Base-by-base conservation (phyloP, 495 filamentous ascomycete genomes). In the Trichoderma virens region DNA sequence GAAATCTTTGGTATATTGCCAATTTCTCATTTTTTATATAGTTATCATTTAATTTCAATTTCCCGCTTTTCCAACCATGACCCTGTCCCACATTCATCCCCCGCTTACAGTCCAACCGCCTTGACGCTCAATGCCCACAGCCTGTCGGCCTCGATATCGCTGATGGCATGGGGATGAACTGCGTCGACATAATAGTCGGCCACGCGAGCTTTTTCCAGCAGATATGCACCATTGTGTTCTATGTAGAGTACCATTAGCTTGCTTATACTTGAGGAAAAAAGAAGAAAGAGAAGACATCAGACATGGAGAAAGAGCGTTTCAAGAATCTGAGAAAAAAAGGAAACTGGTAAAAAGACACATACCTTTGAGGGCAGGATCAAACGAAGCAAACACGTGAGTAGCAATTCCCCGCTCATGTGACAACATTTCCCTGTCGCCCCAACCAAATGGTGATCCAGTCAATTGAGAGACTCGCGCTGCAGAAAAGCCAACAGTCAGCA, bases 351-450 rank as follows among this genome's bases (percentile, higher is more conserved):
- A n/a, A 25, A n/a, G 23, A 9, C 7, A 27, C 51, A 5, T 56
- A 56, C 51, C 51, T 23, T 56, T 56, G 51, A 56, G 51, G n/a
- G 28, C 27, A 28, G 51, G 51, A 30, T 56, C 51, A 56, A 56
- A 56, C 13, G 51, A 27, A 8, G 51, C 51, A 30, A 56, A 30
- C 2, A 56, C 25, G 51, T 56, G 51, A 13, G 27, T 28, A 5
- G 51, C 23, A 27, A 30, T 11, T 28, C 51, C 51, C 28, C 27
- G 23, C 11, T 56, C 51, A 14, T 5, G 25, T 16, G 51, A 56
- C 4, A 56, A 5, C 51, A 56, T 5, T 8, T 27, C 51, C 25
- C 7, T 13, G 2, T 4, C 11, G 8, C 13, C 7, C 51, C 51
- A 56, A 23, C 51, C 51, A 27, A 28, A 27, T 13, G 27, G 23